Conservation (phyloP, 2,329 filamentous ascomycete genomes). For the Ceratocystis lukuohia region DNA sequence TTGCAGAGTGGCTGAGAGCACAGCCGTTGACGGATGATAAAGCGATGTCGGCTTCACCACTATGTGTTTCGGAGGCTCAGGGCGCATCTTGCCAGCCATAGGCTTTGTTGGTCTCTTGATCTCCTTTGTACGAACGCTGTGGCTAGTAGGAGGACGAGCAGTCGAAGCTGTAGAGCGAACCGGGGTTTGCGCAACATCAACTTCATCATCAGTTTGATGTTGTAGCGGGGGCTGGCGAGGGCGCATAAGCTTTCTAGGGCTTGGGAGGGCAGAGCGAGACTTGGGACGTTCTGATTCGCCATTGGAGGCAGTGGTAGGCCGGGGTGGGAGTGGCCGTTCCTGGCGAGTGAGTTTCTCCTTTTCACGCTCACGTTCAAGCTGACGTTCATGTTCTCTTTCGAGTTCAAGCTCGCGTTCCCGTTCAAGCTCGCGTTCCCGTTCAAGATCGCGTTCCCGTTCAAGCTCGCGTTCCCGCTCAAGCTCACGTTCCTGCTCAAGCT, state of each 20-base stretch:
- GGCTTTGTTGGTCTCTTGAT: slow-evolving; percentile 49
- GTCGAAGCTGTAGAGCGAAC: slow-evolving; percentile 9
- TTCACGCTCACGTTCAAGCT: slow-evolving; percentile 12
- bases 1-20: slow-evolving; percentile 44
- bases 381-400: slow-evolving; percentile 9
- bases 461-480: slow-evolving; percentile 3
- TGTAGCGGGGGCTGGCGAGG: slow-evolving; percentile 36
- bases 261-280: slow-evolving; percentile 15
- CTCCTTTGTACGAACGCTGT: slow-evolving; percentile 29
- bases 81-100: slow-evolving; percentile 53
- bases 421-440: not conserved
- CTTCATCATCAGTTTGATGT: slow-evolving; percentile 32
- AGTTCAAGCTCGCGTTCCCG: not conserved
- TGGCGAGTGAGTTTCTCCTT: not conserved
- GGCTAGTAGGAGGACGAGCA: slow-evolving; percentile 14
- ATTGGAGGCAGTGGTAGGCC: not conserved
- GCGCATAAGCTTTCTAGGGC: slow-evolving; percentile 23
- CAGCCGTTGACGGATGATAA: slow-evolving; percentile 44
- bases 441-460: not conserved
- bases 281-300: slow-evolving; percentile 13
- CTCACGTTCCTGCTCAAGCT: slow-evolving; percentile 2
- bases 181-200: slow-evolving; percentile 42
- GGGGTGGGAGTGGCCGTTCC: not conserved
- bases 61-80: slow-evolving; percentile 54
- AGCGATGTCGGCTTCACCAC: slow-evolving; percentile 55